Evolutionary conservation across 129 eudicot genomes (phyloP).

Genomic region (sunflower (Helianthus annuus)): DNA sequence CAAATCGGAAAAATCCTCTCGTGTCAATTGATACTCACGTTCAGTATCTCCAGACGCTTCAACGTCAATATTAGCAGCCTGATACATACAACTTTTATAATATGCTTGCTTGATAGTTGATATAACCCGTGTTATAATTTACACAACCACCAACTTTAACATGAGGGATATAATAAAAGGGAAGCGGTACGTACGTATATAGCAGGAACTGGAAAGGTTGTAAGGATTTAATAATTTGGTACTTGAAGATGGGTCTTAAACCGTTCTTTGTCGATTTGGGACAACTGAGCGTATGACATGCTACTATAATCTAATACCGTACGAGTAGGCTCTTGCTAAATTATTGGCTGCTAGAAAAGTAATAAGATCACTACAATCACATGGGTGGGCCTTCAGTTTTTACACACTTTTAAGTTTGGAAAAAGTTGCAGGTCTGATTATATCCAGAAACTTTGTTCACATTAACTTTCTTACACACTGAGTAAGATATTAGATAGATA

Average conservation of each 20-base stretch:
- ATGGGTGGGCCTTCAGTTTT: constrained; percentile 31
- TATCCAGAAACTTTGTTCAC: constrained; percentile 9
- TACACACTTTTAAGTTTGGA: constrained; percentile 1
- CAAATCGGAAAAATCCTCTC: constrained; percentile 44
- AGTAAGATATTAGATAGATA: constrained; percentile 4
- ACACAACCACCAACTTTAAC: constrained; percentile 1
- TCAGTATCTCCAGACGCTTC: constrained; percentile 60
- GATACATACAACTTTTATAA: constrained; percentile 24
- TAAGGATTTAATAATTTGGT: constrained; percentile 16
- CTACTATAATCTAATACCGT: constrained; percentile 16
- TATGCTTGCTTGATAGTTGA: constrained; percentile 11
- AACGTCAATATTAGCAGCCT: constrained; percentile 74
- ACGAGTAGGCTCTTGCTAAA: constrained; percentile 12
- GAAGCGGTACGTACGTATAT: not conserved
- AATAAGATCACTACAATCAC: constrained; percentile 31
- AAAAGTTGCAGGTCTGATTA: not conserved
- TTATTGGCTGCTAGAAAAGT: constrained; percentile 19
- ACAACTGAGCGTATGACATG: constrained; percentile 13
- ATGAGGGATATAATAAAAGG: constrained; percentile 18
- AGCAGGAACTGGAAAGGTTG: constrained; percentile 3
- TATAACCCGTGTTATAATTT: not conserved
- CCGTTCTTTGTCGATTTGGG: constrained; percentile 15
- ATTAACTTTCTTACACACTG: constrained; percentile 3
- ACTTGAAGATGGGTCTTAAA: constrained; percentile 16
- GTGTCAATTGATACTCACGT: constrained; percentile 54